These are phyloP conservation scores for Nothomitra cinnamomea DNA, from an alignment of 2,329 filamentous ascomycete species.

Conservation along the genomic window DNA sequence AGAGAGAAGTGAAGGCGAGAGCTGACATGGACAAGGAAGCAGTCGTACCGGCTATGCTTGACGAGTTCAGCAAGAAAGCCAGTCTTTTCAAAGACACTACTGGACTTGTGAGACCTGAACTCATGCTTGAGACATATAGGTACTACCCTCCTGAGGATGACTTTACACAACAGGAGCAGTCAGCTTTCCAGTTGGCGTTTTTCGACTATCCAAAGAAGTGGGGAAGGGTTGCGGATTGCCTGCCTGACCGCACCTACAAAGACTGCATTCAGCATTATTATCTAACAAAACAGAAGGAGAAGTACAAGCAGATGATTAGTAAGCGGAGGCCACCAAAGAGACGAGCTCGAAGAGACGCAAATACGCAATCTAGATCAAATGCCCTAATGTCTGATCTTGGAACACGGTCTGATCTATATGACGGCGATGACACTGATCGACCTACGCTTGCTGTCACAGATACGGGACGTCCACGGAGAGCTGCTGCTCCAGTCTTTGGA, in stretches of 20 bases:
- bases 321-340: slow-evolving; percentile 20
- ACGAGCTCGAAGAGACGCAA: slow-evolving; percentile 9
- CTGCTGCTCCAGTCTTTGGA: slow-evolving; percentile 32
- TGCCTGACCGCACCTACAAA: slow-evolving; percentile 28
- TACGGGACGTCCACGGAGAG: slow-evolving; percentile 30
- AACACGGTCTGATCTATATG: slow-evolving; percentile 23
- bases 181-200: slow-evolving; percentile 29
- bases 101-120: slow-evolving; percentile 21
- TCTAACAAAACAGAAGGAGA: slow-evolving; percentile 30
- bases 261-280: slow-evolving; percentile 34
- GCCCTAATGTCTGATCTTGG: slow-evolving; percentile 30
- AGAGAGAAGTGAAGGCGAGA: slow-evolving; percentile 25
- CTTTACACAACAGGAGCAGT: slow-evolving; percentile 30
- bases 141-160: slow-evolving; percentile 29
- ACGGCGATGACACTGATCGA: slow-evolving; percentile 24
- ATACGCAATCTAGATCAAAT: slow-evolving; percentile 24
- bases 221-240: slow-evolving; percentile 30
- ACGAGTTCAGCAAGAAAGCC: slow-evolving; percentile 22
- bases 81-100: slow-evolving; percentile 28
- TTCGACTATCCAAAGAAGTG: slow-evolving; percentile 32
- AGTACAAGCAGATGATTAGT: slow-evolving; percentile 29
- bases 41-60: slow-evolving; percentile 30
- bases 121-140: slow-evolving; percentile 26
- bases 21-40: slow-evolving; percentile 29
- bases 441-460: slow-evolving; percentile 27